Percentiles rank a stretch among this genome's conserved stretches.
Evolutionary conservation across 164 flowering plant genomes (phyloP).

Genomic region (Macadamia integrifolia): DNA sequence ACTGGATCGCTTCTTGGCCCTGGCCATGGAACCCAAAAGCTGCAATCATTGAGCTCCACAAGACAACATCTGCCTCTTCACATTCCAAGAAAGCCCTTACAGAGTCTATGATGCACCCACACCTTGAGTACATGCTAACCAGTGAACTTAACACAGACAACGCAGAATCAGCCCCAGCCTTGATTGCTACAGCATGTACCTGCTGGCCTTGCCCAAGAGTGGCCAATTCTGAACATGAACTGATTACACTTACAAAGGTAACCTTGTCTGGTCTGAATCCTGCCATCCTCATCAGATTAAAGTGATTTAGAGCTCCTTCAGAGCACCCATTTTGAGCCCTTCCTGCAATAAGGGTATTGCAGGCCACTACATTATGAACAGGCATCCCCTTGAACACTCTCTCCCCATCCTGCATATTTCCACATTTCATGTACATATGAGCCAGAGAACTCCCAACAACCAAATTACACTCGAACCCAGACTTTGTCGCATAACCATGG

Average conservation of each 20-base stretch:
- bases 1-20: slow-evolving; percentile 39
- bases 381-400: slow-evolving; percentile 38
- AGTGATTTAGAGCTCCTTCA: slow-evolving; percentile 38
- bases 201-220: slow-evolving; percentile 57
- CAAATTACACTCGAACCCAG: neutral
- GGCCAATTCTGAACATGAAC: slow-evolving; percentile 50
- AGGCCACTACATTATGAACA: slow-evolving; percentile 34
- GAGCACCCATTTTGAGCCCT: slow-evolving; percentile 40
- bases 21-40: slow-evolving; percentile 61
- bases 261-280: slow-evolving; percentile 48
- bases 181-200: slow-evolving; percentile 48
- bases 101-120: too few relatives aligned
- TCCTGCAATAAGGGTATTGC: slow-evolving; percentile 54
- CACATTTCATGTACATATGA: too few relatives aligned
- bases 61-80: slow-evolving; percentile 29
- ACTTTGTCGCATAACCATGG: neutral
- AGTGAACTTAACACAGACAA: slow-evolving; percentile 3
- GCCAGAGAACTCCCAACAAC: too few relatives aligned
- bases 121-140: too few relatives aligned
- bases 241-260: slow-evolving; percentile 49
- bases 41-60: slow-evolving; percentile 55
- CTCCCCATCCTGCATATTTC: slow-evolving; percentile 17
- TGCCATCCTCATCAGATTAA: slow-evolving; percentile 37
- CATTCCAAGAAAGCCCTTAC: slow-evolving; percentile 34
- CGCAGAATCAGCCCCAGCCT: slow-evolving; percentile 38